Evolutionary conservation across 2,329 filamentous ascomycete species (phyloP).

Genomic region (Diplodia scrobiculata): DNA sequence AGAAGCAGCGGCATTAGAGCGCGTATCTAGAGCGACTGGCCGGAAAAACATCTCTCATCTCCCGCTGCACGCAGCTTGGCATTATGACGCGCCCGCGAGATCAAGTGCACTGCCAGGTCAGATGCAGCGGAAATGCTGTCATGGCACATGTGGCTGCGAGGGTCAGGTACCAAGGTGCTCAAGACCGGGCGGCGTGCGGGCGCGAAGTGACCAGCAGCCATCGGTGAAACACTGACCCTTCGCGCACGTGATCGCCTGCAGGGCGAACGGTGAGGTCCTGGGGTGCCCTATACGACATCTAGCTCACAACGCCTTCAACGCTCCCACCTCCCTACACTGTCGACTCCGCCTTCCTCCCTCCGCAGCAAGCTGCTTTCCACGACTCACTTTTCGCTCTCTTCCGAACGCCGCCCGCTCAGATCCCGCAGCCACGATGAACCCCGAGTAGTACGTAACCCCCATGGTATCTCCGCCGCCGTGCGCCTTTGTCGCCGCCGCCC

Average conservation of each 20-base stretch:
- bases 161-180: constrained; percentile 4
- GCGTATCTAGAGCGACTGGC: constrained; percentile 11
- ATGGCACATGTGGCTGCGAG: background rate
- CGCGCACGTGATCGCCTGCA: constrained; percentile 15
- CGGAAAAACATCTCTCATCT: constrained; percentile 10
- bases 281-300: constrained; percentile 31
- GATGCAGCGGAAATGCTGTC: constrained; percentile 7
- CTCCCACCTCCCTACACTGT: constrained; percentile 24
- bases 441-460: constrained; percentile 74
- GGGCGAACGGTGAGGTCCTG: constrained; percentile 7
- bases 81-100: constrained; percentile 6
- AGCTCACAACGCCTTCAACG: constrained; percentile 27
- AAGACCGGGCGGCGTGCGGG: constrained; percentile 16
- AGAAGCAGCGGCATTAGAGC: constrained; percentile 1
- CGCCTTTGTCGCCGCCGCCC: constrained; percentile 26
- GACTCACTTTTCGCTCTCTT: constrained; percentile 11
- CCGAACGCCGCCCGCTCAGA: constrained; percentile 12
- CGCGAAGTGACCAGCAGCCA: background rate
- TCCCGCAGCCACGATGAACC: constrained; percentile 70
- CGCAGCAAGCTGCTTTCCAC: constrained; percentile 22
- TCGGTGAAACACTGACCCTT: constrained; percentile 7
- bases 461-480: constrained; percentile 30
- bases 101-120: constrained; percentile 19
- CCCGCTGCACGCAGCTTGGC: background rate
- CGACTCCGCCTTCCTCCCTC: constrained; percentile 30